phyloP scores from a whole-genome alignment of 495 filamentous ascomycete genomes.

The Achaetomiella virescens region DNA sequence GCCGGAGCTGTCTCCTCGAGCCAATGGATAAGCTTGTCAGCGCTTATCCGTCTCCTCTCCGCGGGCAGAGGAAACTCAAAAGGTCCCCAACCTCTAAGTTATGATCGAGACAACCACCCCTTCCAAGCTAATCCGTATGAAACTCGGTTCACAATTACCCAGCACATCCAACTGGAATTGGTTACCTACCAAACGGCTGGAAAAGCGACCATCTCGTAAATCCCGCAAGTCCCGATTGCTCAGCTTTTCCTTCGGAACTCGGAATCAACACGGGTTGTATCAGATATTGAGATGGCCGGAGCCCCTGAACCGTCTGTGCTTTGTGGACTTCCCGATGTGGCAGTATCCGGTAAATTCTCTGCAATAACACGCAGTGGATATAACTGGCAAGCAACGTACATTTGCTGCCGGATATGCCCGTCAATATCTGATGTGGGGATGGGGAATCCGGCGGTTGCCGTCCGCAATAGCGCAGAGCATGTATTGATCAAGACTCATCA shows the following conservation, averaged over 20 bases:
- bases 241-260: neutral
- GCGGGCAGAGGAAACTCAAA: too few relatives aligned
- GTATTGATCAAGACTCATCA: too few relatives aligned
- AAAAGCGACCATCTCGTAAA: too few relatives aligned
- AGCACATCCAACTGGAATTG: slow-evolving; percentile 9
- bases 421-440: too few relatives aligned
- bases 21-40: too few relatives aligned
- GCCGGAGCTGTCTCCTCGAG: too few relatives aligned
- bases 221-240: neutral
- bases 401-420: neutral
- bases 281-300: neutral
- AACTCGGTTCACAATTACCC: slow-evolving; percentile 15
- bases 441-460: too few relatives aligned
- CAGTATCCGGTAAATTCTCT: slow-evolving; percentile 2
- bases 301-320: neutral
- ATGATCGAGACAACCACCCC: too few relatives aligned
- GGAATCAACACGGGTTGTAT: neutral
- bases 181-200: too few relatives aligned
- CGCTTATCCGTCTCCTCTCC: too few relatives aligned
- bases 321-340: slow-evolving; percentile 8
- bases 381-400: neutral
- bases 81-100: too few relatives aligned
- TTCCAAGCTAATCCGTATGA: slow-evolving; percentile 3
- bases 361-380: slow-evolving; percentile 9
- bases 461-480: too few relatives aligned